A percentile compares a stretch with the other conserved stretches of the same genome.
Conservation (phyloP, 345 rosid genomes). For the Kernera saxatilis region DNA sequence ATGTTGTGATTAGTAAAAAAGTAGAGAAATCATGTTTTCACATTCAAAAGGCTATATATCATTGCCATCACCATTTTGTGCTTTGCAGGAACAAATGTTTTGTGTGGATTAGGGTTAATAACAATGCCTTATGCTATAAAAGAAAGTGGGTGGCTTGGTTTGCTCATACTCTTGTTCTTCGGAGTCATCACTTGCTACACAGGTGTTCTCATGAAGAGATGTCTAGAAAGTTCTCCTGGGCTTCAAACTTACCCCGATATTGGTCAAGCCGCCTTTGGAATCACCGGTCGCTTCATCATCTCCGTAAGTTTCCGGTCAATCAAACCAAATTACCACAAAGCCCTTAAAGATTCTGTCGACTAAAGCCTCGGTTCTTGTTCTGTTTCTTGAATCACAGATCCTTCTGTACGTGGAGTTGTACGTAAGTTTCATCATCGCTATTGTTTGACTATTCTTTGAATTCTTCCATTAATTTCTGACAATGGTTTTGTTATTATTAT, state of each 20-base stretch:
- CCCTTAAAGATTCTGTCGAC: not conserved
- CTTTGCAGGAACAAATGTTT: constrained; percentile 59
- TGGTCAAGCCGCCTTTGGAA: constrained; percentile 87
- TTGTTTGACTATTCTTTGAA: not conserved
- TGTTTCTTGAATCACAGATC: constrained; percentile 46
- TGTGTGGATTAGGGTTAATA: constrained; percentile 65
- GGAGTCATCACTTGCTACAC: constrained; percentile 58
- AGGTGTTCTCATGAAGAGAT: constrained; percentile 58
- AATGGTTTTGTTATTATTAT: not conserved
- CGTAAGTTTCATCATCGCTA: constrained; percentile 43
- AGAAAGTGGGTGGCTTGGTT: constrained; percentile 87
- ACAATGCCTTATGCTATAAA: constrained; percentile 68
- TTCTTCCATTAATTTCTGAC: not conserved
- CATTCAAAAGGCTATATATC: not conserved
- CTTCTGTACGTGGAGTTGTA: constrained; percentile 59
- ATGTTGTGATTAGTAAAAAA: not conserved
- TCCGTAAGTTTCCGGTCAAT: constrained; percentile 39
- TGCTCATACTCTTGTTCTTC: constrained; percentile 45
- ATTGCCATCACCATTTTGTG: not conserved
- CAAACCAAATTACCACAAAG: not conserved
- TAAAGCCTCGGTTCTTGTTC: constrained; percentile 24
- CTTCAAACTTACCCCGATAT: constrained; percentile 76
- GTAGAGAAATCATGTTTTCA: not conserved
- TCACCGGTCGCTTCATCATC: constrained; percentile 47
- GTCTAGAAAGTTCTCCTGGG: constrained; percentile 71